phyloP scores from a whole-genome alignment of 2,329 filamentous ascomycete species.

The Chaetomiaceae sp. region DNA sequence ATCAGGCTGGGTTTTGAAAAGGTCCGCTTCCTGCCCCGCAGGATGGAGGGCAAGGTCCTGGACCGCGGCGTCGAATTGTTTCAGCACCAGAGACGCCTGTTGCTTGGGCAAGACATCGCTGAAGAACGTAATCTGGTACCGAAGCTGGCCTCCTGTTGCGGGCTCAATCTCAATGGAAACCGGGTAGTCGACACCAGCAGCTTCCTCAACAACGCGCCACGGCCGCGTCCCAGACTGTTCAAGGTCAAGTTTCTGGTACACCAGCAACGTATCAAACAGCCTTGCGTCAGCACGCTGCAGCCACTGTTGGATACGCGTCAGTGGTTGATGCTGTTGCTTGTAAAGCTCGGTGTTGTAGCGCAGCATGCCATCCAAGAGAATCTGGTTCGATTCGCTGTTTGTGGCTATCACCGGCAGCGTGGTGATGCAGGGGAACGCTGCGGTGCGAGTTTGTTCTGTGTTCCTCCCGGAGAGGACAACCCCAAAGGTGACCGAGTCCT shows the following conservation, averaged over 20 bases:
- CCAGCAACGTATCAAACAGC: conserved; percentile 80
- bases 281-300: conserved; percentile 58
- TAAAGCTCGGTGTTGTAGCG: conserved; percentile 58
- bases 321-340: conserved; percentile 65
- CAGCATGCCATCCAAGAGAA: conserved; percentile 61
- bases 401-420: conserved; percentile 69
- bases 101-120: conserved; percentile 59
- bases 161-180: conserved; percentile 77
- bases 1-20: conserved; percentile 30
- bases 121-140: conserved; percentile 62
- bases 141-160: conserved; percentile 40
- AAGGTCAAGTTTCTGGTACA: conserved; percentile 63
- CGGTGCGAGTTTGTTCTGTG: conserved; percentile 51
- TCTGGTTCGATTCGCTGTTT: conserved; percentile 48
- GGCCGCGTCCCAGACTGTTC: conserved; percentile 26
- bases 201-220: conserved; percentile 62
- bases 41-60: conserved; percentile 50
- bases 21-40: conserved; percentile 36
- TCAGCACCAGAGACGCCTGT: conserved; percentile 63
- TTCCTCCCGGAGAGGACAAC: conserved; percentile 73
- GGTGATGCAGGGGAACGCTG: conserved; percentile 73
- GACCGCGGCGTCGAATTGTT: conserved; percentile 68
- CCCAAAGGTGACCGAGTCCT: conserved; percentile 70
- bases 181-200: conserved; percentile 68
- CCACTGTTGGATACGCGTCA: conserved; percentile 69